Conservation (phyloP, 1,284 basidiomycete genomes). For the Microbotryomycetes sp. region DNA sequence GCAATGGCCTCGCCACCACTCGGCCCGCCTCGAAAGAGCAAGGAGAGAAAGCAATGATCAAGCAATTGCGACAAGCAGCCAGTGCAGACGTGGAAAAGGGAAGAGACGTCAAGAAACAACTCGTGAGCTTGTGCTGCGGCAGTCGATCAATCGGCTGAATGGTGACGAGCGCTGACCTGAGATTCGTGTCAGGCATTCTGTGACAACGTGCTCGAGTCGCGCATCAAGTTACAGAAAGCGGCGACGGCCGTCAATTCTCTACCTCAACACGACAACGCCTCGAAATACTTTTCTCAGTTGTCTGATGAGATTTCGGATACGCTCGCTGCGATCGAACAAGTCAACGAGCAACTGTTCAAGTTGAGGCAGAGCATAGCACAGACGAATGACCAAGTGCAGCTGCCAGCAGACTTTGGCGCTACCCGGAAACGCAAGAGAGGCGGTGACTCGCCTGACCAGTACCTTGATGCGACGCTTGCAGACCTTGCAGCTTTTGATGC, state of each 20-base stretch:
- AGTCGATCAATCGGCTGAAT: not conserved
- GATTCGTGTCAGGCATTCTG: slow-evolving; percentile 58
- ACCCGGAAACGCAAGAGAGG: slow-evolving; percentile 48
- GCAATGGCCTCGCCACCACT: not conserved
- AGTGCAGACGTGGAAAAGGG: slow-evolving; percentile 61
- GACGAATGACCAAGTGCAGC: slow-evolving; percentile 47
- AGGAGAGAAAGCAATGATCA: slow-evolving; percentile 49
- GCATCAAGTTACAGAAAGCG: slow-evolving; percentile 82
- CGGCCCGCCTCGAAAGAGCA: slow-evolving; percentile 27
- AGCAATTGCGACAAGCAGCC: slow-evolving; percentile 52
- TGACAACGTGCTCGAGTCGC: slow-evolving; percentile 73
- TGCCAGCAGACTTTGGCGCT: slow-evolving; percentile 51
- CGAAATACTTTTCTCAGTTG: slow-evolving; percentile 14
- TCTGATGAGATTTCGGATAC: slow-evolving; percentile 23
- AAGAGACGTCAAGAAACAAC: slow-evolving; percentile 68
- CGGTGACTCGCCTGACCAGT: slow-evolving; percentile 38
- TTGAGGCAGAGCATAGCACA: slow-evolving; percentile 40
- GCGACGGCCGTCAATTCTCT: slow-evolving; percentile 57
- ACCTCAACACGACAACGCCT: slow-evolving; percentile 38
- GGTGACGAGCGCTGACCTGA: not conserved
- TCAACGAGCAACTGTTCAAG: slow-evolving; percentile 33
- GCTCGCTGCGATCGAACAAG: slow-evolving; percentile 21
- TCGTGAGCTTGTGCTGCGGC: slow-evolving; percentile 49
- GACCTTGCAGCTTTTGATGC: slow-evolving; percentile 52
- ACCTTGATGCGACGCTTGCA: slow-evolving; percentile 48